A percentile compares a stretch with the other conserved stretches of the same genome.
These are phyloP conservation scores for Achlya hypogyna DNA, from an alignment of 352 stramenopile species.

Conservation along the genomic window DNA sequence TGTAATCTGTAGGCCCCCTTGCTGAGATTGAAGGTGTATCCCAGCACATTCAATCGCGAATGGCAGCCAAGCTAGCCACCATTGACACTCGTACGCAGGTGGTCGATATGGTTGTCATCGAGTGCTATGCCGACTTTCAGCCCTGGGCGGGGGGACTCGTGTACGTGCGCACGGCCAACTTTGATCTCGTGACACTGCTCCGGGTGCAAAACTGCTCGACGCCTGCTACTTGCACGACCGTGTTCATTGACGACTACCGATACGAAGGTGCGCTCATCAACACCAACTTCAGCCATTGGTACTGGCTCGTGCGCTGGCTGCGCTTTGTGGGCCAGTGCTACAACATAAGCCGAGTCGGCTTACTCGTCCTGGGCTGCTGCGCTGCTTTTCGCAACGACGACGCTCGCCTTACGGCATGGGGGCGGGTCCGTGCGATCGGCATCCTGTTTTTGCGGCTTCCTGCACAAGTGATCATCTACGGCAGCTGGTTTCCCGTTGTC, in stretches of 20 bases:
- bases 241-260: background rate
- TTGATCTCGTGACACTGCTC: background rate
- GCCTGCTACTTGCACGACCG: background rate
- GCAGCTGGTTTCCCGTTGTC: background rate
- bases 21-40: background rate
- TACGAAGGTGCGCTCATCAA: background rate
- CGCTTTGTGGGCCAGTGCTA: slow-evolving; percentile 2
- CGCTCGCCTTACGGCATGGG: too few relatives aligned
- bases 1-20: background rate
- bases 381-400: background rate
- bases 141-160: background rate
- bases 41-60: background rate
- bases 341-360: background rate
- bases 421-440: too few relatives aligned
- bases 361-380: background rate
- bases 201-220: background rate
- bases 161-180: background rate
- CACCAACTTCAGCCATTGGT: background rate
- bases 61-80: background rate
- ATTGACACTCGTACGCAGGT: background rate
- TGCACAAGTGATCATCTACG: background rate
- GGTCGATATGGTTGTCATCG: background rate
- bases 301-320: background rate
- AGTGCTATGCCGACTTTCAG: background rate
- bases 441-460: background rate